phyloP scores from a whole-genome alignment of 148 eudicot species.

The Nepenthes mirabilis region DNA sequence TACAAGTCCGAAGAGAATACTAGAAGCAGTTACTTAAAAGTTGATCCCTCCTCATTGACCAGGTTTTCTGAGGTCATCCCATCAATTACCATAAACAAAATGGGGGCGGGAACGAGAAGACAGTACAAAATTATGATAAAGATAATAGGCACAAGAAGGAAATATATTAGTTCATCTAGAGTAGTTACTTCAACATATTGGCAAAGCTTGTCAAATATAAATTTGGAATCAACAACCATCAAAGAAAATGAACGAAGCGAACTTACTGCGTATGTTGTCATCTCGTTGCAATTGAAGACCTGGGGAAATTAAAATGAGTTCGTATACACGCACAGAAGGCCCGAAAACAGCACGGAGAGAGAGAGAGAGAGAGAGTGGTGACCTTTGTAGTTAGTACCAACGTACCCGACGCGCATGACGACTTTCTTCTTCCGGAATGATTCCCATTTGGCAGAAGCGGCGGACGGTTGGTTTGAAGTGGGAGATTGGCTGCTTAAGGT shows the following conservation, averaged over 20 bases:
- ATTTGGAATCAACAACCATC: background rate
- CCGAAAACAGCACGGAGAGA: background rate
- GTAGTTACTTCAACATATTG: no score
- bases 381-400: constrained; percentile 81
- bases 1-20: no score
- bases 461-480: background rate
- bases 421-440: constrained; percentile 75
- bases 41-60: no score
- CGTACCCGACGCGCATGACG: constrained; percentile 94
- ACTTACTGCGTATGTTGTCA: constrained; percentile 52
- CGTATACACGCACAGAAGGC: background rate
- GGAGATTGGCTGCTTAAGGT: constrained; percentile 4
- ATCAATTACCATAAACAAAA: no score
- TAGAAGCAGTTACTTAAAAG: no score
- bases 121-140: no score
- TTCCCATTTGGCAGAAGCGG: constrained; percentile 37
- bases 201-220: background rate
- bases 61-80: no score
- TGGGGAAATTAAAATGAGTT: constrained; percentile 8
- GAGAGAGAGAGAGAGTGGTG: background rate
- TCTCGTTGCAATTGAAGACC: constrained; percentile 74
- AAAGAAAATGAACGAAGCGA: background rate
- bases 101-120: no score
- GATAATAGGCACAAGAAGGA: no score
- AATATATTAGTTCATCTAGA: no score